phyloP scores from a whole-genome alignment of 2,329 filamentous ascomycete species.

The Ophiostoma fasciatum region DNA sequence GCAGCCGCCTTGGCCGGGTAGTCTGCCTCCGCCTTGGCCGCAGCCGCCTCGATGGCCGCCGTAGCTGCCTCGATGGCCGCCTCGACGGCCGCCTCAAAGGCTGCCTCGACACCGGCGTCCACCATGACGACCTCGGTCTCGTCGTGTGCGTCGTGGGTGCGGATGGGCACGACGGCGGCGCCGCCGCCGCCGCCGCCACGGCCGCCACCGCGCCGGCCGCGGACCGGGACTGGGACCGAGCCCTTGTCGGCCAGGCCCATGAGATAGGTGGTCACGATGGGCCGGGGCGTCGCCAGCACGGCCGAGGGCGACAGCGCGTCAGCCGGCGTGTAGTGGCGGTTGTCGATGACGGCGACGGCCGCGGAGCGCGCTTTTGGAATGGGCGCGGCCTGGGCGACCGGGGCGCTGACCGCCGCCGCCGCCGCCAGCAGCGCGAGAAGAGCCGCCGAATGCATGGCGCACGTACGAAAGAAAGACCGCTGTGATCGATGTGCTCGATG shows the following conservation, averaged over 20 bases:
- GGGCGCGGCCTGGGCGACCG: conserved; percentile 3
- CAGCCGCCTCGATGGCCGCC: no score
- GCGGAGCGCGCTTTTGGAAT: conserved; percentile 1
- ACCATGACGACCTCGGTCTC: conserved; percentile 3
- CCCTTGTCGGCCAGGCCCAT: conserved; percentile 9
- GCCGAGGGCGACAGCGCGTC: background rate
- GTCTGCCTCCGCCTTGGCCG: no score
- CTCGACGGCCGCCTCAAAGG: no score
- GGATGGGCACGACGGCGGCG: background rate
- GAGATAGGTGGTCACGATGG: conserved; percentile 10
- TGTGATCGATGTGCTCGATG: no score
- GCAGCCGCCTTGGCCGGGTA: no score
- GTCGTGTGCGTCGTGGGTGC: background rate
- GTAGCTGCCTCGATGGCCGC: no score
- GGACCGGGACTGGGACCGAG: no score
- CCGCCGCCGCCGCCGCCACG: no score
- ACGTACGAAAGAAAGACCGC: no score
- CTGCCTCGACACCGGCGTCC: background rate
- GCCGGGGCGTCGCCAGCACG: conserved; percentile 8
- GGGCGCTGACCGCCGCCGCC: background rate
- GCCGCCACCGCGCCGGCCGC: no score
- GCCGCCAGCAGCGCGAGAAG: conserved; percentile 4
- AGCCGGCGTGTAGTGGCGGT: conserved; percentile 8
- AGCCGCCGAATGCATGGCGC: no score
- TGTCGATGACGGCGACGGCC: conserved; percentile 6